These are phyloP conservation scores for Globisporangium iwayamae DNA, from an alignment of 352 stramenopile species.

Conservation along the genomic window DNA sequence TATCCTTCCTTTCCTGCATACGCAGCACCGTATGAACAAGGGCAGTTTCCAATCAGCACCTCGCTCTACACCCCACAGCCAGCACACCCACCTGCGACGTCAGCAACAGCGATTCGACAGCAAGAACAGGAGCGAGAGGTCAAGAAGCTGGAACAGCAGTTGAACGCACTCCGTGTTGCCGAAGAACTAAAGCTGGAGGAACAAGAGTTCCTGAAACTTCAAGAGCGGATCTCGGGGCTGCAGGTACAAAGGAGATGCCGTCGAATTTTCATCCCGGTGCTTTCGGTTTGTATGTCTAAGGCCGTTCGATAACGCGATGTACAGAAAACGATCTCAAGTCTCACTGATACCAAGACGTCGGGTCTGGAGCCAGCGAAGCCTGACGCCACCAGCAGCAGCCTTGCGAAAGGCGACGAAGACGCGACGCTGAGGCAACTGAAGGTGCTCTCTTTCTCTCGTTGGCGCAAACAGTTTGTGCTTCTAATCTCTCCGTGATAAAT, in stretches of 20 bases:
- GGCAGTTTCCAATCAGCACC: neutral
- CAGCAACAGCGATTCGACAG: conserved; percentile 1
- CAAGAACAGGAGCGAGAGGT: conserved; percentile 18
- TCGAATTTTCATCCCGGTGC: no score
- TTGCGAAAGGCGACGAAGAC: conserved; percentile 16
- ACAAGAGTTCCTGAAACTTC: conserved; percentile 12
- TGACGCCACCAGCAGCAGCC: neutral
- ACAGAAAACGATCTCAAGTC: conserved; percentile 5
- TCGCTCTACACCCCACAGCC: neutral
- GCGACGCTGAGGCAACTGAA: conserved; percentile 38
- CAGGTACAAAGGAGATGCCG: conserved; percentile 7
- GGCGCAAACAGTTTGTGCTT: no score
- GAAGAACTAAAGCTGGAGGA: conserved; percentile 14
- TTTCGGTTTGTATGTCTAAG: no score
- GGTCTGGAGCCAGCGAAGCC: neutral
- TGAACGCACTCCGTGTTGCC: conserved; percentile 6
- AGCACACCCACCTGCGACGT: neutral
- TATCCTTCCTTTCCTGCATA: neutral
- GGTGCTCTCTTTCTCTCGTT: conserved; percentile 13
- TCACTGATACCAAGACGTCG: conserved; percentile 1
- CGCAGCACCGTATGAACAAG: neutral
- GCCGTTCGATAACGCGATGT: no score
- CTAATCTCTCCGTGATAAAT: no score
- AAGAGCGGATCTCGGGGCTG: conserved; percentile 10
- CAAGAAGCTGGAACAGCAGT: conserved; percentile 16